These are phyloP conservation scores for Odontarrhena argentea DNA, from an alignment of 345 rosid genomes.

Conservation along the genomic window DNA sequence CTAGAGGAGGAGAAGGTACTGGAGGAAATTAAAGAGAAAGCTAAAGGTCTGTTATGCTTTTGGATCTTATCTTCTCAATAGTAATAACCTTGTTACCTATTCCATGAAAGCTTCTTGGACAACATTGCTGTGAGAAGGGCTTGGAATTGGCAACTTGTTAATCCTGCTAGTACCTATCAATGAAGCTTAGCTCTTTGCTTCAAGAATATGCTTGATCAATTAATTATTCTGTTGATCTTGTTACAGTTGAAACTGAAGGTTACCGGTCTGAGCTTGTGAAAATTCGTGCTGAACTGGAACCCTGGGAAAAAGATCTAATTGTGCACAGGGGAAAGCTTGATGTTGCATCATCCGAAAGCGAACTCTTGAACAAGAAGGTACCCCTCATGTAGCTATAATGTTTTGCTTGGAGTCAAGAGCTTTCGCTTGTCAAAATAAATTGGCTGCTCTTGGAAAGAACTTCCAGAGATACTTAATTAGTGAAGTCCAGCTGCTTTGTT, in stretches of 20 bases:
- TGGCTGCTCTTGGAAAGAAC: conserved; percentile 20
- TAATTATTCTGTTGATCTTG: conserved; percentile 37
- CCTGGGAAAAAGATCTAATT: conserved; percentile 89
- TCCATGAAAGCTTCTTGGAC: conserved; percentile 7
- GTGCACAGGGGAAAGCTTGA: conserved; percentile 89
- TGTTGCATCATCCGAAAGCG: conserved; percentile 79
- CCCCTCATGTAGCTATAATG: conserved; percentile 22
- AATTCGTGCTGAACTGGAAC: conserved; percentile 86
- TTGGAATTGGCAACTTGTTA: conserved; percentile 29
- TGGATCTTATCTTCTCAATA: conserved; percentile 20
- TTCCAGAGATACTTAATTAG: neutral
- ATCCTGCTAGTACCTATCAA: conserved; percentile 5
- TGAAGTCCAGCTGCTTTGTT: conserved; percentile 20
- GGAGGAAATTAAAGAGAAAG: conserved; percentile 75
- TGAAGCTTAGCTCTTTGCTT: neutral
- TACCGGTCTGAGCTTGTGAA: conserved; percentile 74
- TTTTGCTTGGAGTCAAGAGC: conserved; percentile 5
- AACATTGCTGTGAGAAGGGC: conserved; percentile 14
- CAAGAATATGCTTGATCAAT: conserved; percentile 1
- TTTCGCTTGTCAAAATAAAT: conserved; percentile 21
- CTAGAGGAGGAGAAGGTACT: conserved; percentile 69
- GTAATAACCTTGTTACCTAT: conserved; percentile 19
- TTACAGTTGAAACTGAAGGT: conserved; percentile 82
- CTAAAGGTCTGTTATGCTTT: conserved; percentile 60
- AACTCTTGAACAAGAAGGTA: conserved; percentile 85